A percentile compares a stretch with the other conserved stretches of the same genome.
Conservation (phyloP, 129 eudicot genomes). For the Logfia minima region DNA sequence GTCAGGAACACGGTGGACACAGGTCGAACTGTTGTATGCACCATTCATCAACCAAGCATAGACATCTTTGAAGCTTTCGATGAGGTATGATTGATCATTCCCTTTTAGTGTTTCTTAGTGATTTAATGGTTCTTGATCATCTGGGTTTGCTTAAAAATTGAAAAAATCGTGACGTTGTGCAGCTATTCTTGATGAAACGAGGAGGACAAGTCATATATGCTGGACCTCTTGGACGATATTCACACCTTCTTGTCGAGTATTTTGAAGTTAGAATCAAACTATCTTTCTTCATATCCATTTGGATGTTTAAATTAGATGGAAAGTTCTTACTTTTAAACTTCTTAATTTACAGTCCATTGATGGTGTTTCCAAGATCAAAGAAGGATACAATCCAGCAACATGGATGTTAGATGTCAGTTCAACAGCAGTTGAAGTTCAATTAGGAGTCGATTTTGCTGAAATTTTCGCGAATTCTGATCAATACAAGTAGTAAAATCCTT, state of each 20-base stretch:
- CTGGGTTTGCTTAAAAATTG: slow-evolving; percentile 13
- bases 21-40: slow-evolving; percentile 82
- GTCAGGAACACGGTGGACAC: slow-evolving; percentile 83
- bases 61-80: slow-evolving; percentile 84
- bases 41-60: slow-evolving; percentile 83
- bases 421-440: slow-evolving; percentile 50
- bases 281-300: slow-evolving; percentile 5
- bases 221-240: slow-evolving; percentile 63
- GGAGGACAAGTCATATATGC: slow-evolving; percentile 79
- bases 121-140: slow-evolving; percentile 14
- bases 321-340: not conserved
- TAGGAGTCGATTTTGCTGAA: slow-evolving; percentile 62
- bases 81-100: slow-evolving; percentile 43
- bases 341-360: slow-evolving; percentile 42
- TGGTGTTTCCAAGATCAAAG: slow-evolving; percentile 68
- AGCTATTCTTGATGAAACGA: slow-evolving; percentile 70
- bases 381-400: slow-evolving; percentile 78
- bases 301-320: not conserved
- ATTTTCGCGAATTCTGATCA: slow-evolving; percentile 54
- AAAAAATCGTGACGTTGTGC: slow-evolving; percentile 8
- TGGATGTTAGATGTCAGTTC: slow-evolving; percentile 83
- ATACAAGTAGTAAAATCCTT: slow-evolving; percentile 38
- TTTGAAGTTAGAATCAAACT: slow-evolving; percentile 48
- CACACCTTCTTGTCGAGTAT: slow-evolving; percentile 59
- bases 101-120: not conserved